A percentile compares a stretch with the other conserved stretches of the same genome.
phyloP scores from a whole-genome alignment of 163 green algal genomes.

The Chloroidium sp. region DNA sequence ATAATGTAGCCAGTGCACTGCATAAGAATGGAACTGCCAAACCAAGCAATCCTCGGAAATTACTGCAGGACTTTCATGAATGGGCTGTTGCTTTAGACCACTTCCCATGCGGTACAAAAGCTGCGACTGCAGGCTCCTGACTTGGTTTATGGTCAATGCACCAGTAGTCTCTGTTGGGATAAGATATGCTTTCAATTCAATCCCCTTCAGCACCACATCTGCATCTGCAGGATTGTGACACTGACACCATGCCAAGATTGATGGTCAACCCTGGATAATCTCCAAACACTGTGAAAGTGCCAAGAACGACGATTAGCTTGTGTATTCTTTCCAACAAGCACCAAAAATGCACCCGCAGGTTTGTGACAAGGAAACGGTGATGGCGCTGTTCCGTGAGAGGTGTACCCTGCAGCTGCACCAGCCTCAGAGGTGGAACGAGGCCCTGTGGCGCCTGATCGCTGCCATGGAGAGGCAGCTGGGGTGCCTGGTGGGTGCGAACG shows the following conservation, averaged over 20 bases:
- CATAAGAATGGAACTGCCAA: too few relatives aligned
- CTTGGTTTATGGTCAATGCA: not conserved
- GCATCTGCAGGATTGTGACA: not conserved
- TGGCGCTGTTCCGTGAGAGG: not conserved
- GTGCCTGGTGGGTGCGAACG: constrained; percentile 74
- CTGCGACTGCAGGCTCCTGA: not conserved
- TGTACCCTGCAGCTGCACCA: constrained; percentile 62
- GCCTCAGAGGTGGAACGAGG: constrained; percentile 67
- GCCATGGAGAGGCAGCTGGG: constrained; percentile 59
- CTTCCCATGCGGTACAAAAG: not conserved
- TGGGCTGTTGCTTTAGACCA: not conserved
- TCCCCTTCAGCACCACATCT: not conserved
- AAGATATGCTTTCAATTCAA: not conserved
- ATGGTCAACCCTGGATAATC: not conserved
- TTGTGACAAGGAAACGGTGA: not conserved
- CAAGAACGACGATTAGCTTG: not conserved
- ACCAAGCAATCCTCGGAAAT: too few relatives aligned
- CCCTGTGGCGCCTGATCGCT: constrained; percentile 57
- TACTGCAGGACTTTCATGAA: not conserved
- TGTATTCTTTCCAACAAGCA: not conserved
- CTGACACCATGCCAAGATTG: not conserved
- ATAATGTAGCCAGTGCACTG: too few relatives aligned
- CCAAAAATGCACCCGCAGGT: not conserved
- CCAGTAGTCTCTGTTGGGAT: not conserved
- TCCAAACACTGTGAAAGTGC: not conserved